A percentile compares a stretch with the other conserved stretches of the same genome.
Evolutionary conservation across 129 eudicot genomes (phyloP).

Genomic region (Mikania micrantha): DNA sequence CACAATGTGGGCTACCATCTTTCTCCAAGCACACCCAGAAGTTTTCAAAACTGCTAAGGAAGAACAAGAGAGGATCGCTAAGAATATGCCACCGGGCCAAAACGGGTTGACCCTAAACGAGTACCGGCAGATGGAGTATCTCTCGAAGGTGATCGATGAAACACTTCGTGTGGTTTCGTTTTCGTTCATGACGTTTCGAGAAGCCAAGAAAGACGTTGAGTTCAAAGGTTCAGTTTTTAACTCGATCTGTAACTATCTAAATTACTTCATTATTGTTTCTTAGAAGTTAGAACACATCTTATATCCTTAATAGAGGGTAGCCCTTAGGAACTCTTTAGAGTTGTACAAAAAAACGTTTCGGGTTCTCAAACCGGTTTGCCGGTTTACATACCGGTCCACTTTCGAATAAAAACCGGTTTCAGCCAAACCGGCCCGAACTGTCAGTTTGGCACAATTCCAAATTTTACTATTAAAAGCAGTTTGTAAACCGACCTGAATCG

Average conservation of each 20-base stretch:
- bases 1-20: conserved; percentile 72
- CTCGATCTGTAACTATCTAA: neutral
- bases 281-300: no score
- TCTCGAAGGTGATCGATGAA: conserved; percentile 84
- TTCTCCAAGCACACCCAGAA: conserved; percentile 61
- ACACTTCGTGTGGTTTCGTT: conserved; percentile 76
- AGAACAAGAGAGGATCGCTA: conserved; percentile 72
- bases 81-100: conserved; percentile 56
- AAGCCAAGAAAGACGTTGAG: conserved; percentile 58
- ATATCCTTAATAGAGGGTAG: no score
- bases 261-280: neutral
- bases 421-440: no score
- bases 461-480: no score
- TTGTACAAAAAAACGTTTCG: no score
- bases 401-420: no score
- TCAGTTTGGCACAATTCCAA: no score
- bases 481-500: no score
- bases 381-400: no score
- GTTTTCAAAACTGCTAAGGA: conserved; percentile 59
- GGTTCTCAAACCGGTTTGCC: no score
- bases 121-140: conserved; percentile 69
- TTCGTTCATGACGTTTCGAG: conserved; percentile 65
- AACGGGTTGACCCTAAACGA: conserved; percentile 66
- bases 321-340: no score
- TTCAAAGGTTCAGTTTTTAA: conserved; percentile 41